Percentiles rank a stretch among this genome's conserved stretches.
These are phyloP conservation scores for Botryotinia calthae DNA, from an alignment of 2,329 filamentous ascomycete species.

Conservation along the genomic window DNA sequence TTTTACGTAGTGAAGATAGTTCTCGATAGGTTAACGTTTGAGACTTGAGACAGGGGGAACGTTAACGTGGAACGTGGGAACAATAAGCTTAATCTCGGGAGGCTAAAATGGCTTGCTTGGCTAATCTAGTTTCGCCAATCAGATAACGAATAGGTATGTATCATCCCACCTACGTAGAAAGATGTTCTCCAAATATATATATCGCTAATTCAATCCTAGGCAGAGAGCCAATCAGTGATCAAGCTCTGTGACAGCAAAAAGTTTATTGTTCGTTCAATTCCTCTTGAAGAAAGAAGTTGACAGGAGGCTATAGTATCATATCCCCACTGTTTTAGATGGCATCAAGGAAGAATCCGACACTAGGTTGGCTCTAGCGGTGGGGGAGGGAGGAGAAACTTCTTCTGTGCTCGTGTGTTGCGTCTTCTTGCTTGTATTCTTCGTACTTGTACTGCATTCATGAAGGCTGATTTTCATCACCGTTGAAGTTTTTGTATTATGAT, in stretches of 20 bases:
- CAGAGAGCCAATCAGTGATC: background rate
- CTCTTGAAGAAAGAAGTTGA: conserved; percentile 3
- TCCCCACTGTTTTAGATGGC: background rate
- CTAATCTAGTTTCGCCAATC: background rate
- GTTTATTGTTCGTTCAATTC: background rate
- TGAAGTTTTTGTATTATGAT: background rate
- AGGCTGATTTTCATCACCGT: background rate
- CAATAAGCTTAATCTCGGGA: conserved; percentile 14
- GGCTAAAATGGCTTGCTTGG: background rate
- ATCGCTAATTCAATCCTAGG: background rate
- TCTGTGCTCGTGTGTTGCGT: background rate
- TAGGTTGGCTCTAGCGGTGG: background rate
- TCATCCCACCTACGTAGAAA: background rate
- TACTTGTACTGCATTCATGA: background rate
- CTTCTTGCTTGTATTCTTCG: background rate
- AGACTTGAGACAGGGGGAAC: background rate
- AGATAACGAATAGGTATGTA: background rate
- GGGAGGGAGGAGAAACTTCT: background rate
- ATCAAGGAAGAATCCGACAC: background rate
- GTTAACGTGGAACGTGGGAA: background rate
- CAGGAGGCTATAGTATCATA: conserved; percentile 1
- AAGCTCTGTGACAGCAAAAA: background rate
- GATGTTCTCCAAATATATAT: background rate
- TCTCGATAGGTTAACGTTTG: background rate
- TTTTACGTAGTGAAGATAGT: background rate